Conservation (phyloP, 306 rosid genomes). For the Pyrus betulifolia region DNA sequence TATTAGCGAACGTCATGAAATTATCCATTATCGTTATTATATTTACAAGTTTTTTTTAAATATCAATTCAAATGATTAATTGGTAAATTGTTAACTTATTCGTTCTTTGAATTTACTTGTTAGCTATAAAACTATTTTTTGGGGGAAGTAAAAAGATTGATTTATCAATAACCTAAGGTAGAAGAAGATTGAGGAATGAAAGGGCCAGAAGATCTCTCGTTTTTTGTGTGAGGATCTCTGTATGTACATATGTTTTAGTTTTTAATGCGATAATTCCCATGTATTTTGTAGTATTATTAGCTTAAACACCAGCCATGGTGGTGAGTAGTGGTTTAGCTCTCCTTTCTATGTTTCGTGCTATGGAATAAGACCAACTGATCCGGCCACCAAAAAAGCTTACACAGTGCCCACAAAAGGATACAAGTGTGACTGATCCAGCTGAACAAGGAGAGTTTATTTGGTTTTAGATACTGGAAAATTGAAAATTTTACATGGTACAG, state of each 20-base stretch:
- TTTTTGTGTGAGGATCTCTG: slow-evolving; percentile 28
- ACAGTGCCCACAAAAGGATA: background rate
- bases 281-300: slow-evolving; percentile 14
- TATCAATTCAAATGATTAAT: background rate
- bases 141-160: background rate
- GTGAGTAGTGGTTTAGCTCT: slow-evolving; percentile 38
- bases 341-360: slow-evolving; percentile 36
- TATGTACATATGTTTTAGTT: slow-evolving; percentile 12
- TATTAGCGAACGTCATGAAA: no score
- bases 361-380: background rate
- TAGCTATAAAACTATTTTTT: background rate
- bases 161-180: slow-evolving; percentile 32
- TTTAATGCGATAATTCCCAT: slow-evolving; percentile 9
- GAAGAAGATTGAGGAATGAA: slow-evolving; percentile 64
- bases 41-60: background rate
- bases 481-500: background rate
- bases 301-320: slow-evolving; percentile 31
- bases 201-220: slow-evolving; percentile 42
- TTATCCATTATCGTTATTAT: background rate
- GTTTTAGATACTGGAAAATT: background rate
- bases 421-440: background rate
- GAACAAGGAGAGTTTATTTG: background rate
- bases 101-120: background rate
- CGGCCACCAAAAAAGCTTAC: background rate
- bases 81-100: background rate